Evolutionary conservation across 371 early-diverging fungal species (phyloP), one percentile per base, ranked within the genome.

Genomic region (Mucor mucedo): DNA sequence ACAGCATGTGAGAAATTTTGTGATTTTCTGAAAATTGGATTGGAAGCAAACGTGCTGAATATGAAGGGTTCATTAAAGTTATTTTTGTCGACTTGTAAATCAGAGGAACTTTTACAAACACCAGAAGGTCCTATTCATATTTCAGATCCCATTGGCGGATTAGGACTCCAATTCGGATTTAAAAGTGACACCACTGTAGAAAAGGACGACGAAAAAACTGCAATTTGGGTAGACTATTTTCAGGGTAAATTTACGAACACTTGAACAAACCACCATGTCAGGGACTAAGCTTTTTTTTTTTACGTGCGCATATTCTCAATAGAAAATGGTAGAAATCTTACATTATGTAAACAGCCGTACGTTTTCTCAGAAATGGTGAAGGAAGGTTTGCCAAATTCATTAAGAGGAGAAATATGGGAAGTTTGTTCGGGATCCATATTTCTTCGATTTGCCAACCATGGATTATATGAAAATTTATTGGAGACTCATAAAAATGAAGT

Each of bases 361-460:
- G 90, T 89, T 28, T 96, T 96, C 77, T 80, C 87, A 29, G 90
- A 92, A 57, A 84, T 98, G 40, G 89, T 97, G 9, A 89, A 96
- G 28, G 87, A 93, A 2, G 99, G 99, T 13, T 74, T 98, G 47
- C 96, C 98, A 4, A 95, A 95, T 72, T 73, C 79, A 14, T 77
- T 98, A 49, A 89, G 99, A 21, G 97, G 97, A 14, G 99, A 98
- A 76, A 83, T 97, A 11, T 98, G 98, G 97, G 98, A 98, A 74
- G 71, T 92, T n/a, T 91, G 93, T 66, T 91, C 91, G 39, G 99
- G 99, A 2, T 87, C 97, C 4, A 89, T 97, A 49, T 93, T 88
- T 50, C 84, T 92, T 62, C 84, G 98, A 27, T 93, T 91, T 69
- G 85, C 89, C 75, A 89, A 95, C 67, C 83, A 84, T 32, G 95